These are phyloP conservation scores for Fusarium algeriense DNA, from an alignment of 2,329 filamentous ascomycete genomes.

Conservation along the genomic window DNA sequence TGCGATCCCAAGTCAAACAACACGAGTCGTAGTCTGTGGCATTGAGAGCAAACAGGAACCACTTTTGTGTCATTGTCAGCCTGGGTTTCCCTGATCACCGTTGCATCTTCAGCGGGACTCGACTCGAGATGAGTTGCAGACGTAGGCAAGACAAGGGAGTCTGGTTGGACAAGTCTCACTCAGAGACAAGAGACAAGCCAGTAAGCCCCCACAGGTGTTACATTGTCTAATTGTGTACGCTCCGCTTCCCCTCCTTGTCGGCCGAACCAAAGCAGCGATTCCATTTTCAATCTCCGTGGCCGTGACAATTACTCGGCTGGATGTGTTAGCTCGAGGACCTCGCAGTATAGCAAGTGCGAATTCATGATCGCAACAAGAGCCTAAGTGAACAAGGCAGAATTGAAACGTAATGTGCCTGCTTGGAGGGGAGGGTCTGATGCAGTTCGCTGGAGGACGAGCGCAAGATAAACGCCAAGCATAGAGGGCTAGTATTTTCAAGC, in stretches of 20 bases:
- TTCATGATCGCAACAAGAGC: conserved; percentile 9
- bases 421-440: conserved; percentile 19
- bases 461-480: conserved; percentile 33
- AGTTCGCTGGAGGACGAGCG: conserved; percentile 16
- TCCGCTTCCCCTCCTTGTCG: conserved; percentile 37
- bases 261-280: conserved; percentile 38
- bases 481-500: conserved; percentile 24
- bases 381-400: conserved; percentile 4
- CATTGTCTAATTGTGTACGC: conserved; percentile 21
- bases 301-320: conserved; percentile 7
- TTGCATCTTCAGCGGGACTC: conserved; percentile 40
- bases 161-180: conserved; percentile 25
- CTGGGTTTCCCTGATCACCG: conserved; percentile 39
- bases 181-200: conserved; percentile 5
- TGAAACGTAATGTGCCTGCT: conserved; percentile 41
- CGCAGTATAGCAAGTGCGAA: conserved; percentile 3
- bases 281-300: conserved; percentile 25
- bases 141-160: conserved; percentile 17
- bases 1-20: conserved; percentile 20
- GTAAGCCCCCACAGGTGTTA: conserved; percentile 28
- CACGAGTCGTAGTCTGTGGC: conserved; percentile 34
- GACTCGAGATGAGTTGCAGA: conserved; percentile 39
- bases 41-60: conserved; percentile 17
- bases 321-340: neutral
- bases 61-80: conserved; percentile 37